Evolutionary conservation across 176 grass and related monocot genomes (phyloP).

Genomic region (Lolium rigidum): DNA sequence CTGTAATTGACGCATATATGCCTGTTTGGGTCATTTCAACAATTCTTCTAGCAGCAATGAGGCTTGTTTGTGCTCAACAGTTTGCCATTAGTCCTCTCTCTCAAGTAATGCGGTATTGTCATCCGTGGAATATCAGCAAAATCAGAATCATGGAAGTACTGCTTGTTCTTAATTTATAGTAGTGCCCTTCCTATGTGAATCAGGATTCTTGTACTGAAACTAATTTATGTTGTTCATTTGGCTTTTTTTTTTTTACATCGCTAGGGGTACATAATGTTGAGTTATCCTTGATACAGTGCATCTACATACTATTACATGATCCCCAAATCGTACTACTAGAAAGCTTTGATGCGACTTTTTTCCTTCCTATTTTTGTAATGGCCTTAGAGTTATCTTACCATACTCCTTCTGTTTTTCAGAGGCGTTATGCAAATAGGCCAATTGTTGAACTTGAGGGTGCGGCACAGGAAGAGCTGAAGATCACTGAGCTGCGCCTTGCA

Average conservation of each 20-base stretch:
- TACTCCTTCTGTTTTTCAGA: constrained; percentile 58
- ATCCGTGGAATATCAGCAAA: constrained; percentile 10
- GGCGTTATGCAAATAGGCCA: constrained; percentile 83
- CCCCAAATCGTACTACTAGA: not conserved
- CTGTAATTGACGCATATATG: not conserved
- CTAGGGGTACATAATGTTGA: not conserved
- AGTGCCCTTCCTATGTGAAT: not conserved
- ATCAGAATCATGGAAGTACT: not conserved
- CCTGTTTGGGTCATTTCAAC: not conserved
- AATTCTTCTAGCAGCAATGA: not conserved
- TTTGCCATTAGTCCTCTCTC: not conserved
- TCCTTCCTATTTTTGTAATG: not conserved
- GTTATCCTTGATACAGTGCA: constrained; percentile 14
- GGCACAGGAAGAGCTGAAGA: constrained; percentile 91
- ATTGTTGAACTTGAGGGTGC: constrained; percentile 87
- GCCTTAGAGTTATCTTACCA: constrained; percentile 12
- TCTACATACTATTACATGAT: not conserved
- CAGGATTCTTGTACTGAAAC: not conserved
- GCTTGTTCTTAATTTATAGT: too few species aligned
- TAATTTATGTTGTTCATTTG: constrained; percentile 20
- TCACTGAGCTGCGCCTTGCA: constrained; percentile 79
- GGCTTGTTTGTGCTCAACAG: constrained; percentile 3
- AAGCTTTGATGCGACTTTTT: not conserved
- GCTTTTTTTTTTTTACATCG: not conserved
- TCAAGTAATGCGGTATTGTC: not conserved